Base-by-base conservation (phyloP, 208 protist species). In the Leishmania mexicana region DNA sequence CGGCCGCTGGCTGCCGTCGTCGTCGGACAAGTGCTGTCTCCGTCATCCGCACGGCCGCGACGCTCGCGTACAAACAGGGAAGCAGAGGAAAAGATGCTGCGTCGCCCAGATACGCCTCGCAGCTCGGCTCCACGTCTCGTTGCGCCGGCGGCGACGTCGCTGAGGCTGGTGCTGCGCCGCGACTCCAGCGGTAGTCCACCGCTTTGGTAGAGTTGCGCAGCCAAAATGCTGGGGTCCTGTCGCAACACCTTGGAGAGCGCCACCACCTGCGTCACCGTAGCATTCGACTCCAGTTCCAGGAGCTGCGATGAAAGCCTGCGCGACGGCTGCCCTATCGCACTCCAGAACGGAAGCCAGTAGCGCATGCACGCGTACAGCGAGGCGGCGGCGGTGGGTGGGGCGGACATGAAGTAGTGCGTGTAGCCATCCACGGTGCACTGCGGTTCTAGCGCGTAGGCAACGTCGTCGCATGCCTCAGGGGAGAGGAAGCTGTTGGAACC, bases 311-410 rank as follows among this genome's bases (percentile, higher is more conserved):
- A 65, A 6, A 72, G 65, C 17, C 38, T 17, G 8, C 78, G 54
- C 71, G 64, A 73, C n/a, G 54, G 21, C 42, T 75, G 70, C 24
- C 73, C 47, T 17, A 75, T 54, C 4, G 60, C 76, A 15, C 51
- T 81, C 81, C 84, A 86, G 19, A 87, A 62, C 10, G 87, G 80
- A 64, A 86, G 40, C 93, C 94, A 97, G 79, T 92, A 97, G n/a
- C 81, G 85, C 83, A 97, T 81, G 75, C 93, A 85, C 70, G 81
- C 79, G 85, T 92, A 87, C n/a, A 86, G 70, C 21, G 86, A 83
- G 31, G 81, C 75, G 2, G 71, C 72, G 10, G 80, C 60, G 67
- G 70, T 84, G 45, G 45, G 79, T 42, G 54, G 45, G 8, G 79
- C 78, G 70, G 78, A 80, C 45, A 75, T 80, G 57, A 85, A 85